Base-by-base conservation (phyloP, 1,284 basidiomycete species). In the Pyrrhoderma lamaoense region DNA sequence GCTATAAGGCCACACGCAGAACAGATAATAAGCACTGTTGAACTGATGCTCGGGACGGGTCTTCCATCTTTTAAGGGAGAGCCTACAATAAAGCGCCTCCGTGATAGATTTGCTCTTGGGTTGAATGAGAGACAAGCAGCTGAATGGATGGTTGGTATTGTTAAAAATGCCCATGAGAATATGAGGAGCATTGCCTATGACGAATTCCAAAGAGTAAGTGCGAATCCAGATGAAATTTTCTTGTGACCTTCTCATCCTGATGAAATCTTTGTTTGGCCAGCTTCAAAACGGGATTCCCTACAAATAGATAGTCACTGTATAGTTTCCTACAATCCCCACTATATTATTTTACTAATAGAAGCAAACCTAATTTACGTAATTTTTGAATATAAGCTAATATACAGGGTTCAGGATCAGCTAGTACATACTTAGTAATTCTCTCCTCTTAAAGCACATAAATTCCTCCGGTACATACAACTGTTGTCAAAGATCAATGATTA, bases 41-140 rank as follows among this genome's bases (percentile, higher is more conserved):
- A 85, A 53, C 75, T 99, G 47, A 99, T 99, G 96, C 77, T 97
- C 22, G 93, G 89, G 25, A 95, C 95, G 2, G 90, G 87, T 16
- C 71, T 99, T 45, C 95, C 96, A 1, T 93, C 89, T 9, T 99
- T 98, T 79, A 99, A 98, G 65, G 96, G 95, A 36, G 90, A 96
- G 64, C 74, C 76, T 0, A 97, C 94, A 0, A 95, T 99, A 64
- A 81, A 80, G 59, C 73, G 95, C 38, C 72, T 99, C 40, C 77
- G 81, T 51, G 92, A 95, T 53, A 78, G 96, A 25, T 99, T 98
- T 70, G 85, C 80, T 51, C 76, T 89, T 14, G 79, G 85, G 18
- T 66, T 96, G 51, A 85, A 79, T 53, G 95, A 99, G 64, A 78
- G 90, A 43, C 87, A 93, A 58, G 96, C 95, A 4, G 94, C 94